Conservation (phyloP, 2,329 filamentous ascomycete genomes). For the Colletotrichum lindemuthianum region DNA sequence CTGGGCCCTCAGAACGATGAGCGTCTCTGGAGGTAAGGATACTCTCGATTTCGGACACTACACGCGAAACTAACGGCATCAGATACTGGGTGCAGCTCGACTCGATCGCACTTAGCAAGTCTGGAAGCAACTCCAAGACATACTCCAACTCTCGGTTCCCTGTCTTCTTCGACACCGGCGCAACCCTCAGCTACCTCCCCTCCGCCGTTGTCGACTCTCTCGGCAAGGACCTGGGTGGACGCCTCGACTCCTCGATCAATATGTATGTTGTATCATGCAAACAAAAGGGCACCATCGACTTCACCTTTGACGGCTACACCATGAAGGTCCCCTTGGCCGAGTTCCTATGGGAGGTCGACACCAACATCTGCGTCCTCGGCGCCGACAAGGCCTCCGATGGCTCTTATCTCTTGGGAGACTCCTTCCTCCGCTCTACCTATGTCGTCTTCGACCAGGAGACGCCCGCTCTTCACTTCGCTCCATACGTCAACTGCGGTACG, state of each 20-base stretch:
- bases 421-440: constrained; percentile 56
- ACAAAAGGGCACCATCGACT: constrained; percentile 55
- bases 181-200: constrained; percentile 74
- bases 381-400: constrained; percentile 52
- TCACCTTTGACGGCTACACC: constrained; percentile 55
- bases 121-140: constrained; percentile 40
- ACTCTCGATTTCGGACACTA: neutral
- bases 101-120: constrained; percentile 46
- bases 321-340: constrained; percentile 58
- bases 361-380: constrained; percentile 54
- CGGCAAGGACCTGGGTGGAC: constrained; percentile 55
- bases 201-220: constrained; percentile 60
- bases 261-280: constrained; percentile 62
- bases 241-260: constrained; percentile 51
- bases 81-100: constrained; percentile 57
- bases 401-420: constrained; percentile 51
- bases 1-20: constrained; percentile 42
- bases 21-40: constrained; percentile 36
- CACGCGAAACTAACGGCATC: neutral
- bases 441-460: constrained; percentile 47
- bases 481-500: constrained; percentile 41
- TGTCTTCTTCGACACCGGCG: constrained; percentile 73
- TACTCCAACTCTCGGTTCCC: constrained; percentile 48
- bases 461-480: constrained; percentile 41
- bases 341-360: constrained; percentile 54